Evolutionary conservation across 768 basidiomycete genomes (phyloP).

Genomic region (Tulasnella calospora): DNA sequence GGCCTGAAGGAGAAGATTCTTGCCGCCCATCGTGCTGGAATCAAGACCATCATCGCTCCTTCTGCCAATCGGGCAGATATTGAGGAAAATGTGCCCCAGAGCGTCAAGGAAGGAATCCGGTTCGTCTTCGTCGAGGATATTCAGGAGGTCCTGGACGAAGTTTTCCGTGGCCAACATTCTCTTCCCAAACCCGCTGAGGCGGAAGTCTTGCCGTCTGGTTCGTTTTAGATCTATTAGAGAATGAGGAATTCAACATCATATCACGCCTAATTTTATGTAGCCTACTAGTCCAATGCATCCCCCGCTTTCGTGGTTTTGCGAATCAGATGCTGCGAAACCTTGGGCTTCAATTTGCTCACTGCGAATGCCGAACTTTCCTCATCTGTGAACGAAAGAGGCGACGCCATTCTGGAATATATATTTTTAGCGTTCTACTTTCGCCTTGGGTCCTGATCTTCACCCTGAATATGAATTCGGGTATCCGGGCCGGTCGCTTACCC

Average conservation of each 20-base stretch:
- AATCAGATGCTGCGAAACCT: background rate
- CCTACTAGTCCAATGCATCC: conserved; percentile 10
- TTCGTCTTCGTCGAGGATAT: conserved; percentile 96
- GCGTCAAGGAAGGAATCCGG: conserved; percentile 89
- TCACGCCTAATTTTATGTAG: conserved; percentile 7
- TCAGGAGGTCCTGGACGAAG: conserved; percentile 80
- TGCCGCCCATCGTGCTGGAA: conserved; percentile 93
- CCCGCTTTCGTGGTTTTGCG: background rate
- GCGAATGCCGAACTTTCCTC: background rate
- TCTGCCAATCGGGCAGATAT: conserved; percentile 89
- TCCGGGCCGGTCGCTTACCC: background rate
- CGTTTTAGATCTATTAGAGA: conserved; percentile 15
- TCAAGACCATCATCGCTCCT: conserved; percentile 85
- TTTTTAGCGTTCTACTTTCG: background rate
- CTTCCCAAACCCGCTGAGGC: background rate
- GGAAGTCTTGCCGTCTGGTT: conserved; percentile 14
- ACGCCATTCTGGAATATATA: background rate
- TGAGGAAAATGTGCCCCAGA: conserved; percentile 93
- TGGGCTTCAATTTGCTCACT: background rate
- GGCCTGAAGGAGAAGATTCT: conserved; percentile 95
- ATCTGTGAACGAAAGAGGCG: background rate
- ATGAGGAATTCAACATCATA: conserved; percentile 7
- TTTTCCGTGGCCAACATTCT: conserved; percentile 57
- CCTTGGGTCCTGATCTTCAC: background rate
- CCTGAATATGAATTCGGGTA: background rate